Percentiles rank a stretch among this genome's conserved stretches.
Evolutionary conservation across 129 eudicot species (phyloP).

Genomic region (Pseudognaphalium luteoalbum): DNA sequence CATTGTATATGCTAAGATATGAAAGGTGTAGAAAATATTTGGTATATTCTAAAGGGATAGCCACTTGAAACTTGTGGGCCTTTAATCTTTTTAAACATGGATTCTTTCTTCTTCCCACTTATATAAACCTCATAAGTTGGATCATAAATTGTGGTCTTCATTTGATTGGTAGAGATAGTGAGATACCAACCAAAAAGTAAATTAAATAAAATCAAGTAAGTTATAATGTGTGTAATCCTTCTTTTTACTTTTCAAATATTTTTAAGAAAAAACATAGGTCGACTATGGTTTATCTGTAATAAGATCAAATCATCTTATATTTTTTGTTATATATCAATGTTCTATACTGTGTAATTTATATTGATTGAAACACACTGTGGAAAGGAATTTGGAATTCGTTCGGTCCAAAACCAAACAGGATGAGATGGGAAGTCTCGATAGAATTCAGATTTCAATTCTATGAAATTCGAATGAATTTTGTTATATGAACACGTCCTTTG

Average conservation of each 20-base stretch:
- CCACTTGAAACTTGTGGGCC: constrained; percentile 26
- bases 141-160: constrained; percentile 8
- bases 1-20: constrained; percentile 28
- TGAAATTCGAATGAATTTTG: too few species aligned
- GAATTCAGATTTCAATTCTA: too few species aligned
- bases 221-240: background rate
- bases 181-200: constrained; percentile 6
- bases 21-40: constrained; percentile 25
- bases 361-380: background rate
- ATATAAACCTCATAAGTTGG: constrained; percentile 32
- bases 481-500: too few species aligned
- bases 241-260: background rate
- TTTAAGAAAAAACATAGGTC: background rate
- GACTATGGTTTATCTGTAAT: background rate
- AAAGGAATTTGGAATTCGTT: background rate
- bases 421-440: too few species aligned
- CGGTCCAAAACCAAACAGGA: too few species aligned
- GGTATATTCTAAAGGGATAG: constrained; percentile 32
- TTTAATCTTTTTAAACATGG: constrained; percentile 7
- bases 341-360: background rate
- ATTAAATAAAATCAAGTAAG: background rate
- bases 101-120: constrained; percentile 25
- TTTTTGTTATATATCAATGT: background rate
- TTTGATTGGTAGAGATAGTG: constrained; percentile 6
- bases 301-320: background rate